Evolutionary conservation across 495 filamentous ascomycete genomes (phyloP), one percentile per base, ranked within the genome.

Genomic region (Hypomontagnella monticulosa): DNA sequence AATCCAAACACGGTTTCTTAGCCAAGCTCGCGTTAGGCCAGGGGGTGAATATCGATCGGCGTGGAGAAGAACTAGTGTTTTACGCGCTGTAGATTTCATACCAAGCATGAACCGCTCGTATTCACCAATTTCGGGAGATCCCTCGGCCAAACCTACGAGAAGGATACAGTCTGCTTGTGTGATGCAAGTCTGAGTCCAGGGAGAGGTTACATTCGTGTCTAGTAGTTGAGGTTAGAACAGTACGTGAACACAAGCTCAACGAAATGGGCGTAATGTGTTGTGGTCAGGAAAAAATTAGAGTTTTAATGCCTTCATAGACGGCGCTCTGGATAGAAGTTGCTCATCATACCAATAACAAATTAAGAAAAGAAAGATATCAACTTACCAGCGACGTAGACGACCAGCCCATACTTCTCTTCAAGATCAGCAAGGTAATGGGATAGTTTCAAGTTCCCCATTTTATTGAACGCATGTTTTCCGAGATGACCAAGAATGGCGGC

Each of bases 171-270:
- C 95, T 1, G 96, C 96, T 73, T 99, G 96, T 19, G 89, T 87
- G 66, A 99, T 97, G 70, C 95, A 99, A 0, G 95, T 98, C 73
- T 97, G 93, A 2, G 95, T 99, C 95, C 95, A 99, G 8, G 95
- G 95, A 0, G 96, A 87, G 71, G 96, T 97, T 57, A 97, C 93
- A 59, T 88, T 96, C 27, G 94, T 98, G 71, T 98, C 83, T 86
- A 30, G 30, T n/a, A 46, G 11, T 60, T 43, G 8, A 19, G 2
- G 63, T 76, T 63, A 77, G 71, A 43, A 61, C 37, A n/a, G 27
- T 15, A 34, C 47, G 32, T 38, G n/a, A 40, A 9, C 16, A 19
- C 19, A 37, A 52, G 23, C 42, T 48, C 30, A 47, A 63, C 4
- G 7, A 10, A 23, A 20, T 5, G 10, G 27, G 15, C n/a, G 14